Evolutionary conservation across 495 filamentous ascomycete species (phyloP), one percentile per base, ranked within the genome.

Genomic region (Lasiosphaeriaceae sp.): DNA sequence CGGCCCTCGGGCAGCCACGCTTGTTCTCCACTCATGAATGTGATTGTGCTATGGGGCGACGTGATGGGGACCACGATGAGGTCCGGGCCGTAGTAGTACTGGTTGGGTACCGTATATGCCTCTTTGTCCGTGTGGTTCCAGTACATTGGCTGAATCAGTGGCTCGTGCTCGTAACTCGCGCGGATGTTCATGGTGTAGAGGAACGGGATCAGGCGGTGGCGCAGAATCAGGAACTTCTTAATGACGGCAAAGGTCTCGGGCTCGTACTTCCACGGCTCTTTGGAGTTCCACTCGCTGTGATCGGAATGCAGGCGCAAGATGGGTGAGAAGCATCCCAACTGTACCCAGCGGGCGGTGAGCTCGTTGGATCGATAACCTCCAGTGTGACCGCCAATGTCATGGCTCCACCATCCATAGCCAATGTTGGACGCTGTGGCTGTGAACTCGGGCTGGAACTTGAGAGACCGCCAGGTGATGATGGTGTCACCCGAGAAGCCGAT

Each of bases 341-440:
- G 83, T 6, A 82, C 74, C 83, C 82, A 86, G 47, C 83, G 77
- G 19, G 75, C 74, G 1, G 72, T 64, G 11, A 85, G 71, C 55
- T 86, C 78, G 46, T 83, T 80, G 52, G 80, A 80, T 11, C 73
- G 74, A 6, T 62, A 58, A 1, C 83, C 83, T 12, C 60, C 65
- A 51, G 73, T 74, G 59, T 86, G 83, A 21, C 83, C 83, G 20
- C 83, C 83, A 45, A 86, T 84, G 56, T 86, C 83, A 61, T 86
- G 80, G 52, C 79, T 83, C 83, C 83, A 86, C 82, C 82, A 86
- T 9, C 82, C 82, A 55, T 79, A 86, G 3, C 83, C 83, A 55
- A 86, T 84, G 67, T 86, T 86, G 14, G 80, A 83, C 0, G 83
- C 79, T 0, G 81, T 83, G 6, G 80, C 77, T 0, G 83, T 86